Base-by-base conservation (phyloP, 768 basidiomycete species). In the Leccinellum luteum region DNA sequence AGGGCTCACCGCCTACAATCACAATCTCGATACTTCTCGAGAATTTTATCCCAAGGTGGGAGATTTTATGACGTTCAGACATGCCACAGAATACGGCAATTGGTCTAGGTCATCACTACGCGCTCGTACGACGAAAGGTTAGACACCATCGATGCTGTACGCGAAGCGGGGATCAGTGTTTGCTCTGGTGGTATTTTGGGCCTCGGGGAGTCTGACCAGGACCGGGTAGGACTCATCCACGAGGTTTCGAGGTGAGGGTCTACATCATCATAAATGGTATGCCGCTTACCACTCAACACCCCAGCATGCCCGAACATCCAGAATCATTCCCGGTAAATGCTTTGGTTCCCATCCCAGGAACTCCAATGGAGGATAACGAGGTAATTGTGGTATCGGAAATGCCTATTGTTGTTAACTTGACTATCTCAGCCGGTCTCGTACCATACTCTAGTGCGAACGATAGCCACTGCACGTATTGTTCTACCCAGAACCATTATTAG, bases 281-380 rank as follows among this genome's bases (percentile, higher is more conserved):
- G 28, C 25, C 28, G 43, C 53, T 65, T 19, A 60, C 47, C 44
- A 21, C 9, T 47, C 41, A 50, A 43, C 57, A 45, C 53, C 48
- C 8, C 64, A 95, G 93, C 68, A 87, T 97, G 83, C 87, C 91
- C 41, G 91, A 95, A 70, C 93, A 98, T 66, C 96, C 96, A n/a
- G 96, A 98, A 72, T 95, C 92, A 5, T 98, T 98, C 80, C 96
- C 96, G 1, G 95, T 98, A 59, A 98, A 98, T 72, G 95, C 96
- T 14, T 81, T 98, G 56, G 96, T 98, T 2, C 94, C 96, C 14
- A 98, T 98, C 60, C 81, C 88, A 62, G 96, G 96, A 34, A 98
- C 96, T 6, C 96, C 96, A 13, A 75, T 98, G 48, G 94, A 94
- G 73, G 77, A 81, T 58, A 98, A 98, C 67, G 90, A 95, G 73